phyloP scores from a whole-genome alignment of 169 alveolate genomes.

The Theileria annulata region DNA sequence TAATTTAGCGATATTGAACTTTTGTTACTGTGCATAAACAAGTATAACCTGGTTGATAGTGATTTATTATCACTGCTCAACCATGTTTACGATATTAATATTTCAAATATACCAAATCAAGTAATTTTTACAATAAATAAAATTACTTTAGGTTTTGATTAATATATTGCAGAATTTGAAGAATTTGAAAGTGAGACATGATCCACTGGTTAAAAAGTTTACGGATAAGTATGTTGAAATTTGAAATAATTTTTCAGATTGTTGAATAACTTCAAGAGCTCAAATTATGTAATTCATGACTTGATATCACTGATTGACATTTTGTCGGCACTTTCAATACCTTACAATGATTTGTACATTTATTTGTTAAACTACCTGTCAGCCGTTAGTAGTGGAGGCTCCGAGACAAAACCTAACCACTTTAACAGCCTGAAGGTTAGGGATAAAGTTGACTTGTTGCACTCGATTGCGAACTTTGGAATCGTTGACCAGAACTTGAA shows the following conservation, averaged over 20 bases:
- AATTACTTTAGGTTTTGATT: conserved; percentile 1
- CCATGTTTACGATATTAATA: neutral
- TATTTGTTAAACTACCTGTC: conserved; percentile 3
- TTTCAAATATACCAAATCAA: neutral
- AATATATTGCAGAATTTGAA: conserved; percentile 21
- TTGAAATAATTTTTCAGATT: neutral
- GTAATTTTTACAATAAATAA: neutral
- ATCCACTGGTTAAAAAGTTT: conserved; percentile 29
- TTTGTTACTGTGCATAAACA: conserved; percentile 1
- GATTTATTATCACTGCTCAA: neutral
- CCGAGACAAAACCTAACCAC: neutral
- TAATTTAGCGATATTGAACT: conserved; percentile 1
- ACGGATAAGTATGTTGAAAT: conserved; percentile 5
- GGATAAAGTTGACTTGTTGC: conserved; percentile 20
- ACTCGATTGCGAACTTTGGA: conserved; percentile 36
- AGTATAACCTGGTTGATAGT: neutral
- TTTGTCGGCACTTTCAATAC: conserved; percentile 1
- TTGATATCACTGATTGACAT: neutral
- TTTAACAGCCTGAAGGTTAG: conserved; percentile 1
- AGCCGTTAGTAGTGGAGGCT: neutral
- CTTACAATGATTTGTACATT: conserved; percentile 5
- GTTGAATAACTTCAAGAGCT: conserved; percentile 10
- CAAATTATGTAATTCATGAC: conserved; percentile 4
- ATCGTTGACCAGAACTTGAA: conserved; percentile 21
- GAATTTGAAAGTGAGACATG: conserved; percentile 43